A percentile compares a stretch with the other conserved stretches of the same genome.
Evolutionary conservation across 345 rosid genomes (phyloP).

Genomic region (Cochlearia excelsa): DNA sequence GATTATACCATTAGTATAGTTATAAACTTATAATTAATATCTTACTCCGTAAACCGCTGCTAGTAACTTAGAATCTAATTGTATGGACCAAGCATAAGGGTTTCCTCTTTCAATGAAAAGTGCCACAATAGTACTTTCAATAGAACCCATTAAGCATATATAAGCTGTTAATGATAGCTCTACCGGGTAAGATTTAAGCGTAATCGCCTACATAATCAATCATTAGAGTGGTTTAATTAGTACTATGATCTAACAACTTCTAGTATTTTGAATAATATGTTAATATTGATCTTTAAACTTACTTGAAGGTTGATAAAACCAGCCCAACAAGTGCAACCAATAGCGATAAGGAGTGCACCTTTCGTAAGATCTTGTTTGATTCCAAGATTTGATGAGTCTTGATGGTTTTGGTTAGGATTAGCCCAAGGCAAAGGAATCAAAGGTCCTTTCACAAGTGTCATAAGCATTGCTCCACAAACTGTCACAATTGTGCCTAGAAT

Average conservation of each 20-base stretch:
- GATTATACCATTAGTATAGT: too few relatives aligned
- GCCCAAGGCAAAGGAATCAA: slow-evolving; percentile 69
- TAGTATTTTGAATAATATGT: slow-evolving; percentile 3
- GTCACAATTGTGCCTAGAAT: slow-evolving; percentile 77
- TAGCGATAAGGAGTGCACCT: slow-evolving; percentile 52
- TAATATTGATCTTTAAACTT: slow-evolving; percentile 14
- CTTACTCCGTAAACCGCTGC: slow-evolving; percentile 75
- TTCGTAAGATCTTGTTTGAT: slow-evolving; percentile 48
- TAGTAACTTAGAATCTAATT: slow-evolving; percentile 50
- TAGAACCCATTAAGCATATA: slow-evolving; percentile 67
- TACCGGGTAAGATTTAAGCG: slow-evolving; percentile 66
- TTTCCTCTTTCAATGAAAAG: slow-evolving; percentile 49
- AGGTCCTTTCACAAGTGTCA: slow-evolving; percentile 70
- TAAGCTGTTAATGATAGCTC: slow-evolving; percentile 77
- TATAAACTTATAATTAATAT: neutral
- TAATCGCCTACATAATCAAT: slow-evolving; percentile 48
- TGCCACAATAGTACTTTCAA: slow-evolving; percentile 57
- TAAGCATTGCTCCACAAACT: slow-evolving; percentile 87
- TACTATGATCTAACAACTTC: neutral
- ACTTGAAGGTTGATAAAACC: slow-evolving; percentile 67
- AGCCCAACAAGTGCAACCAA: slow-evolving; percentile 62
- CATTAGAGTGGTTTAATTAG: neutral
- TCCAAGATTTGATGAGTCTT: slow-evolving; percentile 20
- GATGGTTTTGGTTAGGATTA: slow-evolving; percentile 25
- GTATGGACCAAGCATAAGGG: slow-evolving; percentile 54